Evolutionary conservation across 225 moss, liverwort and hornwort genomes (phyloP).

Genomic region (Thuidium tamariscinum): DNA sequence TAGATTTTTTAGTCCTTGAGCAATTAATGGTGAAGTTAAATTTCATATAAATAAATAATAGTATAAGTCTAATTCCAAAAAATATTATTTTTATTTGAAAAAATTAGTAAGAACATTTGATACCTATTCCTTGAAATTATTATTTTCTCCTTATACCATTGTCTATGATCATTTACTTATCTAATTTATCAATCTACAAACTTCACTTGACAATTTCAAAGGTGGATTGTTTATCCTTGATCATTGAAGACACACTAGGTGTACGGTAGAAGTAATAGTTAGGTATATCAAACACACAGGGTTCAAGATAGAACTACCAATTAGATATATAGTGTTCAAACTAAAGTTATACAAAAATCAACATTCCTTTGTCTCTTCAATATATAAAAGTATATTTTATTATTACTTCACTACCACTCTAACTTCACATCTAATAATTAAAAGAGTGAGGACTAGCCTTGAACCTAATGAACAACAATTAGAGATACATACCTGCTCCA

Average conservation of each 20-base stretch:
- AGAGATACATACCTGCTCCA: background rate
- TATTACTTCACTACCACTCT: background rate
- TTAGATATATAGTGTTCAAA: background rate
- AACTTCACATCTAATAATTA: too few species aligned
- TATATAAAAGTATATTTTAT: too few species aligned
- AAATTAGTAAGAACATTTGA: background rate
- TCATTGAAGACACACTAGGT: too few species aligned
- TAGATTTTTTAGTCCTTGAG: accelerated
- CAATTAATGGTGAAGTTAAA: background rate
- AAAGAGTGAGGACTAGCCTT: background rate
- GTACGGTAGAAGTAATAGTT: too few species aligned
- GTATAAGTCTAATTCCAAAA: background rate
- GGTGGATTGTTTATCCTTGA: background rate
- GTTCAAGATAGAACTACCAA: background rate
- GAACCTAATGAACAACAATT: background rate
- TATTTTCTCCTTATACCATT: background rate
- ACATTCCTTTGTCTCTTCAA: background rate
- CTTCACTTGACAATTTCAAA: background rate
- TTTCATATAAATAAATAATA: background rate
- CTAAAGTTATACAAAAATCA: background rate
- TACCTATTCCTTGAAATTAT: too few species aligned
- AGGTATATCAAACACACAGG: too few species aligned
- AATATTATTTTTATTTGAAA: too few species aligned
- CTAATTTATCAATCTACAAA: too few species aligned
- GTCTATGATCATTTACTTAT: background rate